Percentiles rank a stretch among this genome's conserved stretches.
phyloP scores from a whole-genome alignment of 1,139 yeast species.

The Lodderomyces margitis region DNA sequence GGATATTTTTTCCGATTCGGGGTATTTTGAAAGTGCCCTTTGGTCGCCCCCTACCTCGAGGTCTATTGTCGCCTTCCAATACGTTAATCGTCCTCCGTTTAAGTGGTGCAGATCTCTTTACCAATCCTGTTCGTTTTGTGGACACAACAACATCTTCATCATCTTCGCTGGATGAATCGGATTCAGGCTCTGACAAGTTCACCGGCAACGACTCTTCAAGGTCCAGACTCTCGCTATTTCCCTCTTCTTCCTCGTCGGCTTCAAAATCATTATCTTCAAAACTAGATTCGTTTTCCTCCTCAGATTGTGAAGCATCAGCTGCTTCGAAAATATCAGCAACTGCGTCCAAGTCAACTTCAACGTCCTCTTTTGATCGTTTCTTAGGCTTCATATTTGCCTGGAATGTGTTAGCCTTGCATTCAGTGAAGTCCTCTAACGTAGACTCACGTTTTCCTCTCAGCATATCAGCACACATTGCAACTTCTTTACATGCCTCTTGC shows the following conservation, averaged over 20 bases:
- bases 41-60: constrained; percentile 17
- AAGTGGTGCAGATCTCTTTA: constrained; percentile 6
- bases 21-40: constrained; percentile 15
- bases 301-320: constrained; percentile 9
- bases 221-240: constrained; percentile 7
- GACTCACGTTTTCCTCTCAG: neutral
- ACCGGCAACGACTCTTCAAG: constrained; percentile 8
- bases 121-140: neutral
- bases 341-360: constrained; percentile 7
- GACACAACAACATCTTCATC: neutral
- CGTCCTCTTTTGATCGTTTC: neutral
- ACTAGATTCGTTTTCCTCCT: constrained; percentile 14
- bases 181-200: constrained; percentile 6
- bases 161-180: constrained; percentile 4
- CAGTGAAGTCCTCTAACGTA: constrained; percentile 7
- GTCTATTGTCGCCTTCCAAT: constrained; percentile 8
- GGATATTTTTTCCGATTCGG: neutral
- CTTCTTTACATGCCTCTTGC: constrained; percentile 47
- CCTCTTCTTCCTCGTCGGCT: constrained; percentile 14
- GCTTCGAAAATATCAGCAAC: constrained; percentile 6
- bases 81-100: constrained; percentile 14
- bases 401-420: neutral
- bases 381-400: neutral
- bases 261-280: constrained; percentile 15
- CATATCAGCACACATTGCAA: constrained; percentile 25